Evolutionary conservation across 495 filamentous ascomycete genomes (phyloP), one percentile per base, ranked within the genome.

Genomic region (Penicillium diatomitis): DNA sequence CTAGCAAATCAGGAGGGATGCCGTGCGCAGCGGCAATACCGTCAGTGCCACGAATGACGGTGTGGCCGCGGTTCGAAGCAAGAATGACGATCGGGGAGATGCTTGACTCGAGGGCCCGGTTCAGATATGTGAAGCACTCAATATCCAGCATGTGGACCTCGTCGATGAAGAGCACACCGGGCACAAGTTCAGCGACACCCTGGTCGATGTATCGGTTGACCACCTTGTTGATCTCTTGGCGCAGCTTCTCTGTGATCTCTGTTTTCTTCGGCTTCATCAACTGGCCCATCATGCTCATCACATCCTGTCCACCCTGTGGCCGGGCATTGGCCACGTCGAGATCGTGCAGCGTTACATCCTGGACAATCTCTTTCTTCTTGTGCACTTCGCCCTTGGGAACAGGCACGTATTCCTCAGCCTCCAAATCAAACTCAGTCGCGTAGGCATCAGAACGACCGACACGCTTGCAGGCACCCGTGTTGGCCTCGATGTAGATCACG

Each of bases 281-380:
- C 63, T 97, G 91, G 52, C 91, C 91, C 89, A 98, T 96, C 92
- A 98, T 96, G 66, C 87, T 94, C 90, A 98, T 96, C 48, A 98
- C 90, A 65, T 98, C 92, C 71, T 98, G 92, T 47, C 92, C 92
- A 32, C 92, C 91, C 74, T 96, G 76, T 8, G 92, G 94, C 49
- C 91, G 77, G 8, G 92, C 87, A 58, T 98, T 98, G 54, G 92
- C 92, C 54, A 96, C 88, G 63, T 98, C 92, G 41, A 98, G 72
- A 57, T 98, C 92, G 59, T 98, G 92, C 48, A 98, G 76, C 32
- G 90, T 95, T 48, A 98, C 92, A 61, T 97, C 92, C 64, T 98
- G 92, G n/a, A 98, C 92, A 48, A 97, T 91, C 71, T 98, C 92
- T 74, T 98, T 98, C 80, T 96, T 96, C 77, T 97, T 98, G 72